phyloP scores from a whole-genome alignment of 768 basidiomycete genomes.

The Suillus variegatus region DNA sequence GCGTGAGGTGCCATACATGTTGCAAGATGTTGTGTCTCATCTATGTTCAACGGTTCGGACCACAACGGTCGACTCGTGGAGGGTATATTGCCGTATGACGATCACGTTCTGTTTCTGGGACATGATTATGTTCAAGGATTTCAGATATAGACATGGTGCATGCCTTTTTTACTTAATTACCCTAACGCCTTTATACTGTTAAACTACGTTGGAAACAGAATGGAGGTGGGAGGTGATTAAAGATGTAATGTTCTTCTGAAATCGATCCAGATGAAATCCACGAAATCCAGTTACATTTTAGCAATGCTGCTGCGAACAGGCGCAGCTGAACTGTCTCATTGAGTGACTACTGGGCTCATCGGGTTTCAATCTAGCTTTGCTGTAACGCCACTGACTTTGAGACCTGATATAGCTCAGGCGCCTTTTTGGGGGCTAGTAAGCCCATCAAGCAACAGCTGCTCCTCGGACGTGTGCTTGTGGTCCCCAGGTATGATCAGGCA shows the following conservation, averaged over 20 bases:
- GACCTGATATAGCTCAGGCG: not conserved
- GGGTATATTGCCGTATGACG: slow-evolving; percentile 76
- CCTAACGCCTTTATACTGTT: not conserved
- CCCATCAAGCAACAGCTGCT: not conserved
- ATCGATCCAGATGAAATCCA: not conserved
- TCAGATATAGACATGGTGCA: not conserved
- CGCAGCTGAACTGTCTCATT: not conserved
- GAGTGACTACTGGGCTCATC: too few relatives aligned
- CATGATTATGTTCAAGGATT: not conserved
- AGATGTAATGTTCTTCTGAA: not conserved
- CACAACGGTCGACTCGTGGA: slow-evolving; percentile 64
- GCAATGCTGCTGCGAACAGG: not conserved
- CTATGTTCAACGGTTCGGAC: slow-evolving; percentile 74
- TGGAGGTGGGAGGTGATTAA: not conserved
- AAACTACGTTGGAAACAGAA: not conserved
- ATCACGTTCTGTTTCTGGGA: not conserved
- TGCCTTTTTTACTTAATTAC: not conserved
- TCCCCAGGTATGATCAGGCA: not conserved
- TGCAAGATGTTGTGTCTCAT: slow-evolving; percentile 75
- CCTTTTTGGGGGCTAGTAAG: not conserved
- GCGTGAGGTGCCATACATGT: slow-evolving; percentile 86
- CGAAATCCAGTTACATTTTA: not conserved
- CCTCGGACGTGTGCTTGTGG: not conserved
- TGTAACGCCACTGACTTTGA: not conserved
- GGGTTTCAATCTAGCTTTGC: not conserved